Evolutionary conservation across 176 grass and related monocot species (phyloP), one percentile per base, ranked within the genome.

Genomic region (Oryza rufipogon): DNA sequence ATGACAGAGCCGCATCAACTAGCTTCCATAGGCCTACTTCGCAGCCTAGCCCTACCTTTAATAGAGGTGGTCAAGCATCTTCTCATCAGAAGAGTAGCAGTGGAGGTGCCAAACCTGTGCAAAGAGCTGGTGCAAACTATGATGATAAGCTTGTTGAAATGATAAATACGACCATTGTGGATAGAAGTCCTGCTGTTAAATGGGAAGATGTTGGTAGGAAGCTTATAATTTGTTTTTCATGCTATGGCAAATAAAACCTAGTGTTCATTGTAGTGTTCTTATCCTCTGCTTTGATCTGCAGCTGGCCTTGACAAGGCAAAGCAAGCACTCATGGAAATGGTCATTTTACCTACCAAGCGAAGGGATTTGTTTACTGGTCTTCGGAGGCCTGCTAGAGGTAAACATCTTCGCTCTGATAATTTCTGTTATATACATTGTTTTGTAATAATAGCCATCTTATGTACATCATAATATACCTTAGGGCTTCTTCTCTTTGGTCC

Each of bases 321-420:
- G 70, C 91, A 98, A 87, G 91, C 96, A 85, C 91, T 98, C 42
- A 95, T 95, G 93, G 96, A 98, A 95, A 98, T 98, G 96, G 89
- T 98, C 65, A 94, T 98, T 81, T 88, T 98, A 76, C 96, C 96
- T 75, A 94, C 93, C 65, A 98, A 98, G 75, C 87, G 96, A 91
- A 93, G 87, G 74, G 93, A 98, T 82, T 81, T 98, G 32, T 98
- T 96, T 78, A 96, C 93, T 2, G 93, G 96, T 48, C 93, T 98
- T 85, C 74, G 96, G 16, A 95, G 92, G 60, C 96, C 96, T 83
- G 96, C 96, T 78, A 92, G 86, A 71, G 96, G 95, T 97, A 80
- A 73, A 73, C 44, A 56, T 88, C 26, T 80, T 28, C 17, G 6
- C 49, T 11, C 51, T 84, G n/a, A 79, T 5, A 47, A 54, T 39